phyloP scores from a whole-genome alignment of 2,329 filamentous ascomycete species.

The Ophiostoma ips region DNA sequence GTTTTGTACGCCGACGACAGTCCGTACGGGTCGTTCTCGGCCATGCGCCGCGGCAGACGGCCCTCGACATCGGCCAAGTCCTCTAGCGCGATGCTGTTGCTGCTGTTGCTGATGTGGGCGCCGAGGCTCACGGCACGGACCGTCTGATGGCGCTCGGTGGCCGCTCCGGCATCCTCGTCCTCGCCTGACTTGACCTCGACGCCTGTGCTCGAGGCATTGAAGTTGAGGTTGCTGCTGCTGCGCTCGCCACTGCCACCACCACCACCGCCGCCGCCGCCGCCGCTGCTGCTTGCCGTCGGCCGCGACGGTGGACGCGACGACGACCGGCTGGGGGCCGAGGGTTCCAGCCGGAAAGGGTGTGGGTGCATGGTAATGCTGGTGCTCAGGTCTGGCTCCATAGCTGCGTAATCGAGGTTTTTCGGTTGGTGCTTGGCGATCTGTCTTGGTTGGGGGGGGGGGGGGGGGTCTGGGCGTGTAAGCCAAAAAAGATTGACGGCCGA shows the following conservation, averaged over 20 bases:
- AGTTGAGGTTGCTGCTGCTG: constrained; percentile 14
- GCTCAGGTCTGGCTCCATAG: constrained; percentile 21
- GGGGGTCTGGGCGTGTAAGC: too few relatives aligned
- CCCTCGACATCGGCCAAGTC: constrained; percentile 32
- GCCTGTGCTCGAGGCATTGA: constrained; percentile 31
- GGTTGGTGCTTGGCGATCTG: background rate
- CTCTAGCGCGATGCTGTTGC: background rate
- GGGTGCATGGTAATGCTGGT: constrained; percentile 21
- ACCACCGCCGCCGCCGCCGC: too few relatives aligned
- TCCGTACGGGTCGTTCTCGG: constrained; percentile 66
- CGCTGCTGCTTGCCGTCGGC: background rate
- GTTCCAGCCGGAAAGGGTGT: constrained; percentile 28
- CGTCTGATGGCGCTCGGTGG: constrained; percentile 29
- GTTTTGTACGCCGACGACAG: constrained; percentile 68
- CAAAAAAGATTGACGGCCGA: background rate
- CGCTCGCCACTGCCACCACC: constrained; percentile 5
- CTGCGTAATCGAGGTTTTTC: background rate
- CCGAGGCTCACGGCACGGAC: constrained; percentile 1
- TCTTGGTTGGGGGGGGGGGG: background rate
- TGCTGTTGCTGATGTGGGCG: constrained; percentile 4
- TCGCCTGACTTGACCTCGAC: constrained; percentile 24
- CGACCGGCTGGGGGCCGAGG: constrained; percentile 18
- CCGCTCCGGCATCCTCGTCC: constrained; percentile 25
- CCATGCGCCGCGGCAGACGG: constrained; percentile 42
- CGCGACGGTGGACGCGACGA: constrained; percentile 16